Conservation (phyloP, 495 filamentous ascomycete genomes). For the Pyrenopolyporus hunteri region DNA sequence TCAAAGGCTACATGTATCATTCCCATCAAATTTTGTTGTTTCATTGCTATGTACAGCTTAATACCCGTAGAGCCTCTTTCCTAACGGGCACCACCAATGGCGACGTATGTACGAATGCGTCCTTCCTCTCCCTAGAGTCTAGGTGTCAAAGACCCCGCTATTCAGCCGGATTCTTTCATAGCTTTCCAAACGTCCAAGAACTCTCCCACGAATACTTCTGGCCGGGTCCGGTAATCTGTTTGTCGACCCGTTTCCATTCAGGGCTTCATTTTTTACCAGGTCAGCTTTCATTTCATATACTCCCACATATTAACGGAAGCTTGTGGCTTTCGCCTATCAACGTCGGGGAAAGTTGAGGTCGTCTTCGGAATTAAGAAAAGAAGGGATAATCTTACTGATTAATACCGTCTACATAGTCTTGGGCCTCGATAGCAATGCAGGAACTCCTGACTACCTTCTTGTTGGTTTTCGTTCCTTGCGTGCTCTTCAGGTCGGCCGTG, state of each 20-base stretch:
- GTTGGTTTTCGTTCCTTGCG: slow-evolving; percentile 61
- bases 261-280: slow-evolving; percentile 50
- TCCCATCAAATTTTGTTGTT: not conserved
- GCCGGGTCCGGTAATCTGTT: slow-evolving; percentile 65
- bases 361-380: not conserved
- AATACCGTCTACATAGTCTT: slow-evolving; percentile 78
- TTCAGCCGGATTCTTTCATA: slow-evolving; percentile 34
- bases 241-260: slow-evolving; percentile 67
- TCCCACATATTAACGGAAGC: not conserved
- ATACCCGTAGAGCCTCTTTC: not conserved
- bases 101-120: not conserved
- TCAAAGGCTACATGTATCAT: too few species aligned
- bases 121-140: not conserved
- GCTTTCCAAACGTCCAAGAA: slow-evolving; percentile 54
- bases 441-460: slow-evolving; percentile 60
- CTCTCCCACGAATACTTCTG: slow-evolving; percentile 55
- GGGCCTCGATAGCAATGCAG: slow-evolving; percentile 67
- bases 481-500: slow-evolving; percentile 60
- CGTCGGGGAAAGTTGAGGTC: not conserved
- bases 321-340: not conserved
- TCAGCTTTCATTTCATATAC: slow-evolving; percentile 26
- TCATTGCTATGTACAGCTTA: slow-evolving; percentile 25
- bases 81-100: not conserved
- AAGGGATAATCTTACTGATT: slow-evolving; percentile 61
- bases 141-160: not conserved